Conservation (phyloP, 2,329 filamentous ascomycete genomes). For the Xylariales sp. region DNA sequence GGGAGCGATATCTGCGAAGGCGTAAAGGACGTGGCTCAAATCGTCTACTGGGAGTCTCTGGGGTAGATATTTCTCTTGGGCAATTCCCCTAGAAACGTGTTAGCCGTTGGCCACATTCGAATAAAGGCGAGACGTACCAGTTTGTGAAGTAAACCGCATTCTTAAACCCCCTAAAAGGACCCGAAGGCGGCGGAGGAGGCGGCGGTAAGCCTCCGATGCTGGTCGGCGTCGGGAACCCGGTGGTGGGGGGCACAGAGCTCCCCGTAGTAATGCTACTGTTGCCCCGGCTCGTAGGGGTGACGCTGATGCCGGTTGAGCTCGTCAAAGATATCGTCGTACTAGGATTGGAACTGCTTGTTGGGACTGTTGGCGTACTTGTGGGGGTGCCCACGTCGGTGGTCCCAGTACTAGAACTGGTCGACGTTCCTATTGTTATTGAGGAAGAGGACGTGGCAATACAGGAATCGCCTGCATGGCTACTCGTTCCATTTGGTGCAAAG, state of each 20-base stretch:
- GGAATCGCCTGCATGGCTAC: constrained; percentile 14
- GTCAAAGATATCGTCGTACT: constrained; percentile 26
- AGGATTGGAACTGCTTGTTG: constrained; percentile 23
- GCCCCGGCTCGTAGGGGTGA: constrained; percentile 24
- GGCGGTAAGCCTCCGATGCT: constrained; percentile 34
- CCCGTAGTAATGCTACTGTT: constrained; percentile 28
- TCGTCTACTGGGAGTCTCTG: constrained; percentile 74
- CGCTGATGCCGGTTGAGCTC: constrained; percentile 20
- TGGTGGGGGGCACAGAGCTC: constrained; percentile 33
- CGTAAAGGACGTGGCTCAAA: constrained; percentile 79
- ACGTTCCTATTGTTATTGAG: constrained; percentile 23
- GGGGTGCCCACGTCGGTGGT: constrained; percentile 22
- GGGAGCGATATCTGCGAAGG: constrained; percentile 60
- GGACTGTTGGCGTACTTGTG: constrained; percentile 22
- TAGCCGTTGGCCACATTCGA: background rate
- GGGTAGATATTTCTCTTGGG: constrained; percentile 68
- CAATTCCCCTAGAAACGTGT: constrained; percentile 53
- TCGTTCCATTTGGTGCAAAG: constrained; percentile 37
- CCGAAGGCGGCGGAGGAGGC: constrained; percentile 36
- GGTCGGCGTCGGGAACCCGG: constrained; percentile 37
- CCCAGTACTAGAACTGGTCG: constrained; percentile 23
- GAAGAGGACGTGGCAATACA: constrained; percentile 28
- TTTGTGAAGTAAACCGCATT: constrained; percentile 67
- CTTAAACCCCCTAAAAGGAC: constrained; percentile 45
- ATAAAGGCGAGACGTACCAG: constrained; percentile 55